Base-by-base conservation (phyloP, 352 stramenopile species). In the Globisporangium cylindrosporum region DNA sequence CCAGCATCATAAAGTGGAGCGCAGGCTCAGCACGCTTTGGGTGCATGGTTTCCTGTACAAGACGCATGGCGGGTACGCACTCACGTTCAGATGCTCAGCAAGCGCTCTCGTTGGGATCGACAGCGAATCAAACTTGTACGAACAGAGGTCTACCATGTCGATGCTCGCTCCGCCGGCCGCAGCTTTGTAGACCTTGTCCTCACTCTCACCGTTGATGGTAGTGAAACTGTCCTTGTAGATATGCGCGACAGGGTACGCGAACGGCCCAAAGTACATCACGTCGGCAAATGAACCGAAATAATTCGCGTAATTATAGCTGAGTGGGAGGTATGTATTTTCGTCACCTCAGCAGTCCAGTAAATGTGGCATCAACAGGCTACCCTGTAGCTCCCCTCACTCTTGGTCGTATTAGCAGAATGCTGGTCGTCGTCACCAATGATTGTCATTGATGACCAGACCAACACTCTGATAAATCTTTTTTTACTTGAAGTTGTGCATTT, bases 191-290 rank as follows among this genome's bases (percentile, higher is more conserved):
- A 46, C 32, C 32, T 38, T 10, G 32, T 38, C 32, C 32, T 38
- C 32, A 38, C 32, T 38, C 9, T 12, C 32, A 10, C 32, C 6
- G 25, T 46, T 22, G 4, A 14, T 34, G 5, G 25, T 70, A 29
- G 46, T 68, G 22, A 24, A 18, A 6, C n/a, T 41, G 25, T 67
- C 64, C 18, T 34, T 67, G 27, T 64, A 59, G 15, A 84, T 62
- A n/a, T 85, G 79, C 6, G 57, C 63, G 24, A 87, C 64, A 0
- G 69, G 73, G 58, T 88, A 86, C 22, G 69, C 62, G 55, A 79
- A 86, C 12, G 77, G 79, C 1, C 79, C 81, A 48, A 82, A 90
- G 24, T 67, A 75, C 41, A 83, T 69, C 3, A 63, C 69, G 34
- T 14, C 7, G 8, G 8, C 34, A 41, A 41, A 41, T 14, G 10